These are phyloP conservation scores for Microstegium vimineum DNA, from an alignment of 176 grass and related monocot genomes.

Conservation along the genomic window DNA sequence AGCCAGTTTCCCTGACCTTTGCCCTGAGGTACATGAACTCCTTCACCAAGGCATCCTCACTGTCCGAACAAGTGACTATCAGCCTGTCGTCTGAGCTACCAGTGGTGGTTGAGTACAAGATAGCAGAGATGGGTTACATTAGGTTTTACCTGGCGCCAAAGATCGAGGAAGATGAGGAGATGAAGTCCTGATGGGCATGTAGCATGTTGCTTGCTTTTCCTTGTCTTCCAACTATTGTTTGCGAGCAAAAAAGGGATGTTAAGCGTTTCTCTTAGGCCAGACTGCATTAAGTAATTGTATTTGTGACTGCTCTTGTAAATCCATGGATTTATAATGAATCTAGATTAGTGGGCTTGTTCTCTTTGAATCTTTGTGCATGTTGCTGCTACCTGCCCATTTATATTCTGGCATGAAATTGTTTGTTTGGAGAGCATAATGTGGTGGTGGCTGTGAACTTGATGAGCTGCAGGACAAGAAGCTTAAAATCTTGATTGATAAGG, in stretches of 20 bases:
- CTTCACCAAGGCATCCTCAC: conserved; percentile 80
- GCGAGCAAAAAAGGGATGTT: not conserved
- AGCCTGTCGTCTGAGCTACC: conserved; percentile 84
- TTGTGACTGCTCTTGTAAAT: conserved; percentile 16
- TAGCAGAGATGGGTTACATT: conserved; percentile 87
- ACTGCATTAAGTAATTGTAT: conserved; percentile 23
- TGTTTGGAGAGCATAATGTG: not conserved
- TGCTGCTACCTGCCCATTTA: not conserved
- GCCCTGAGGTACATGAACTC: conserved; percentile 95
- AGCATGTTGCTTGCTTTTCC: not conserved
- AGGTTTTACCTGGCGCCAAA: conserved; percentile 84
- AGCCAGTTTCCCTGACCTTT: conserved; percentile 87
- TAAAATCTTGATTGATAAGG: not conserved
- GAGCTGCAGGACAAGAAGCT: not conserved
- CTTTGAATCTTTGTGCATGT: conserved; percentile 3
- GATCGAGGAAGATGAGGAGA: conserved; percentile 93
- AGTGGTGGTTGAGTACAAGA: conserved; percentile 93
- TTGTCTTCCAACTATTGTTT: not conserved
- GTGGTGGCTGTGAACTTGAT: not conserved
- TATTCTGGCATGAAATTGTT: not conserved
- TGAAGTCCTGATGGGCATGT: conserved; percentile 44
- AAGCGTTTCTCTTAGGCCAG: conserved; percentile 3
- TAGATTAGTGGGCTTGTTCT: conserved; percentile 32
- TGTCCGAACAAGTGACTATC: conserved; percentile 72
- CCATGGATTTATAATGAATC: conserved; percentile 12